A percentile compares a stretch with the other conserved stretches of the same genome.
phyloP scores from a whole-genome alignment of 2,329 filamentous ascomycete genomes.

The Penicillium nordicum region DNA sequence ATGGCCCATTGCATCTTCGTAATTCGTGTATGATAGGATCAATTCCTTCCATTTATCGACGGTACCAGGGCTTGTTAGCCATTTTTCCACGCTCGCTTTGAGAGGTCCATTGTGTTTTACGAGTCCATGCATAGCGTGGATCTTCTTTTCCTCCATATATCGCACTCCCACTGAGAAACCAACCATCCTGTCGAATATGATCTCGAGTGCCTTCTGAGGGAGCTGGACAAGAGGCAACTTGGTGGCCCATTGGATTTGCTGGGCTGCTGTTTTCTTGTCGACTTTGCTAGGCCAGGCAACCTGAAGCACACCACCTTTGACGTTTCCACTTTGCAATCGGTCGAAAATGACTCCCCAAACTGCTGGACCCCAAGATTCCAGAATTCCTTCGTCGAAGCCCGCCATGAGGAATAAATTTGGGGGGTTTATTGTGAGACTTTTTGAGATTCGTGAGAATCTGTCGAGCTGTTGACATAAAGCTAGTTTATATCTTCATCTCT shows the following conservation, averaged over 20 bases:
- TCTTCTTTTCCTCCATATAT: constrained; percentile 5
- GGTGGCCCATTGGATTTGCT: constrained; percentile 5
- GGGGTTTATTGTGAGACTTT: neutral
- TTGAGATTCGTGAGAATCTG: neutral
- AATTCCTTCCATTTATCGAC: neutral
- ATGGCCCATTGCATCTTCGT: neutral
- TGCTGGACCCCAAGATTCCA: neutral
- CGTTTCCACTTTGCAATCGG: constrained; percentile 2
- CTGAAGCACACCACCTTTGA: neutral
- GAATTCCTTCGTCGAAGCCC: neutral
- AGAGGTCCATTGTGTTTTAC: neutral
- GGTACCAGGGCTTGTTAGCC: neutral
- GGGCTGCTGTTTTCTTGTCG: neutral
- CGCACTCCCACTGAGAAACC: neutral
- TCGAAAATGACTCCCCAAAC: constrained; percentile 5
- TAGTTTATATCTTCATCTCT: neutral
- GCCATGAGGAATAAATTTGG: neutral
- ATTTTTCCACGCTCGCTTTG: neutral
- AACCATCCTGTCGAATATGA: neutral
- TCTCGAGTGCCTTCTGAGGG: neutral
- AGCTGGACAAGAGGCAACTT: neutral
- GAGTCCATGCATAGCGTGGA: neutral
- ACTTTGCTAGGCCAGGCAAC: neutral
- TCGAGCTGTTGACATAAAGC: neutral
- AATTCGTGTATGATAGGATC: neutral